Percentiles rank a stretch among this genome's conserved stretches.
phyloP scores from a whole-genome alignment of 2,329 filamentous ascomycete species.

The Aaosphaeria pasadenensis region DNA sequence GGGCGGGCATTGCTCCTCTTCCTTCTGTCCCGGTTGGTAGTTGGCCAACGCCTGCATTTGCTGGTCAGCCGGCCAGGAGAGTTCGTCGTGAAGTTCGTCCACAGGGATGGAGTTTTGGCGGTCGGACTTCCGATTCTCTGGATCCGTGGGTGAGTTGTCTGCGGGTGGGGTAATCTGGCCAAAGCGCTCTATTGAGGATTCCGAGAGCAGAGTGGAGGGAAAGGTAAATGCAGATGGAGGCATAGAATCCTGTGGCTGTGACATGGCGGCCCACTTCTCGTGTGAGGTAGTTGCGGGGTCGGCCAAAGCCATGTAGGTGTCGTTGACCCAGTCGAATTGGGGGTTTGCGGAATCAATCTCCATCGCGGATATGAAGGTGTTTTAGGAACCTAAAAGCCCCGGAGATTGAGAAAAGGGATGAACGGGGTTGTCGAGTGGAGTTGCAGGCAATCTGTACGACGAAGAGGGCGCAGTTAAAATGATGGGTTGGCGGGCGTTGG shows the following conservation, averaged over 20 bases:
- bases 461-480: too few relatives aligned
- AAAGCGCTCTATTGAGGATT: conserved; percentile 25
- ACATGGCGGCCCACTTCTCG: conserved; percentile 22
- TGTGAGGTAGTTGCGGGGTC: background rate
- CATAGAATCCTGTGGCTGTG: conserved; percentile 5
- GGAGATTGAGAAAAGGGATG: too few relatives aligned
- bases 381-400: too few relatives aligned
- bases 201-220: conserved; percentile 26
- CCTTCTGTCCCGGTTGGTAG: conserved; percentile 1
- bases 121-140: background rate
- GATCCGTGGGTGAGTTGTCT: conserved; percentile 25
- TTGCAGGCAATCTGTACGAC: too few relatives aligned
- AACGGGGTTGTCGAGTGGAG: too few relatives aligned
- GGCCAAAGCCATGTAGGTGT: conserved; percentile 1
- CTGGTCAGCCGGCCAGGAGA: conserved; percentile 17
- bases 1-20: background rate
- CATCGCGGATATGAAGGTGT: background rate
- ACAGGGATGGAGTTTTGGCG: conserved; percentile 25
- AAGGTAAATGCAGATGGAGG: conserved; percentile 19
- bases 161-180: conserved; percentile 38
- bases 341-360: background rate
- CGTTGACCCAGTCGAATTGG: conserved; percentile 1
- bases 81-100: conserved; percentile 26
- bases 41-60: conserved; percentile 3
- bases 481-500: too few relatives aligned